phyloP scores from a whole-genome alignment of 106 monocot species.

The Allium sativum region DNA sequence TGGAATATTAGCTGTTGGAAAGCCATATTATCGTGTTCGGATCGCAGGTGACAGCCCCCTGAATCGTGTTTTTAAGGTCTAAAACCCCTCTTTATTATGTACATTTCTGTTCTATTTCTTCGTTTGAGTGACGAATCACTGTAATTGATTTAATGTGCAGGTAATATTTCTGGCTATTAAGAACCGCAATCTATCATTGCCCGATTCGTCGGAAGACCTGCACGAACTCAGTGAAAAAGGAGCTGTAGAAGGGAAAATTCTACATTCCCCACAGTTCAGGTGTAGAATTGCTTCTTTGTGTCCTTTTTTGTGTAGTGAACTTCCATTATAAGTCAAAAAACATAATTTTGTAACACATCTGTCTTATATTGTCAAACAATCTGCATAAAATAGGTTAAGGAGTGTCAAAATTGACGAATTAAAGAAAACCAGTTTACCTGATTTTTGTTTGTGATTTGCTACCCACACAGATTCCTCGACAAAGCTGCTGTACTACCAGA shows the following conservation, averaged over 20 bases:
- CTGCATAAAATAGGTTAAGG: no score
- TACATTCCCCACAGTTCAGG: conserved; percentile 17
- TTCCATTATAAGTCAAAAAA: no score
- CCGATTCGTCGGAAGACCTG: conserved; percentile 7
- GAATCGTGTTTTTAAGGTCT: conserved; percentile 6
- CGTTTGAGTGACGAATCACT: not conserved
- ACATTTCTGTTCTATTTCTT: not conserved
- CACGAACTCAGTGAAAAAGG: conserved; percentile 15
- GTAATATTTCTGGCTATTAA: conserved; percentile 16
- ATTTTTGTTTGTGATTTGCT: not conserved
- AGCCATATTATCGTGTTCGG: conserved; percentile 12
- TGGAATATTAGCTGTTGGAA: conserved; percentile 7
- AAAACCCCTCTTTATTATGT: not conserved
- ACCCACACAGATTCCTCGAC: conserved; percentile 13
- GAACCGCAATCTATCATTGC: conserved; percentile 9
- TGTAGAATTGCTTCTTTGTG: not conserved
- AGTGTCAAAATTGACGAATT: not conserved
- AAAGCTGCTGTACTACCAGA: conserved; percentile 13
- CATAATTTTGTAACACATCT: no score
- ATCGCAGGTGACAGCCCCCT: conserved; percentile 15
- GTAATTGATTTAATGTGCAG: conserved; percentile 9
- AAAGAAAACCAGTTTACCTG: not conserved
- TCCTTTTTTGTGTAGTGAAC: no score
- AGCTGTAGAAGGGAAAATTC: conserved; percentile 7
- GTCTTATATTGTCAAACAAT: no score